A percentile compares a stretch with the other conserved stretches of the same genome.
These are phyloP conservation scores for Pterulicium gracile DNA, from an alignment of 1,284 basidiomycete genomes.

Conservation along the genomic window DNA sequence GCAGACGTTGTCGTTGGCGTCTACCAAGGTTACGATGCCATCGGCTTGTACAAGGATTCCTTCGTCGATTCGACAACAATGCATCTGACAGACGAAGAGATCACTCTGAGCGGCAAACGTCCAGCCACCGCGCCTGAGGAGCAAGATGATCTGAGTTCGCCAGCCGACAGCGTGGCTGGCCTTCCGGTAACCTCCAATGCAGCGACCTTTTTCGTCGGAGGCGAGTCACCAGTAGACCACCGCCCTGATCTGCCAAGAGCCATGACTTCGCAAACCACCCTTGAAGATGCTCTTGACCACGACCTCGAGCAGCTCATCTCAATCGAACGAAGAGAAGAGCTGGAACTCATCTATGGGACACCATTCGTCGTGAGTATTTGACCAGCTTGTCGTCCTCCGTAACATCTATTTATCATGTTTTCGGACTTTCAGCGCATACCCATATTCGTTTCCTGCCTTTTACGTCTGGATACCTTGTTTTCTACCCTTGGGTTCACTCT, in stretches of 20 bases:
- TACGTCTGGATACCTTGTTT: neutral
- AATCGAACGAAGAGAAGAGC: neutral
- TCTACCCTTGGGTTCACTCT: neutral
- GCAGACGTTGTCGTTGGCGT: neutral
- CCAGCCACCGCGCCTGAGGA: neutral
- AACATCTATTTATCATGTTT: too few relatives aligned
- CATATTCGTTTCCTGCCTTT: neutral
- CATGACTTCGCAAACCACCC: neutral
- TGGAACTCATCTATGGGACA: neutral
- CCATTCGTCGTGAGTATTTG: neutral
- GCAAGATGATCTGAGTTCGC: neutral
- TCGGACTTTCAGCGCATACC: neutral
- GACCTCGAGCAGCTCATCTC: neutral
- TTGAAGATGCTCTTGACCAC: neutral
- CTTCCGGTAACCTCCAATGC: neutral
- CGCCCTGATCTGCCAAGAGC: neutral
- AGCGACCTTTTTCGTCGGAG: too few relatives aligned
- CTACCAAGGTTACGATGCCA: neutral
- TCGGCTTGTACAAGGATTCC: neutral
- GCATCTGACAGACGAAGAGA: neutral
- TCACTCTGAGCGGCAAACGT: neutral
- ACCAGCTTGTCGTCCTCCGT: too few relatives aligned
- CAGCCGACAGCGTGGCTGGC: too few relatives aligned
- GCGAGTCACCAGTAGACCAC: neutral
- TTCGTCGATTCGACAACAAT: neutral